Conservation (phyloP, 2,329 filamentous ascomycete genomes). For the Escovopsis sp. region DNA sequence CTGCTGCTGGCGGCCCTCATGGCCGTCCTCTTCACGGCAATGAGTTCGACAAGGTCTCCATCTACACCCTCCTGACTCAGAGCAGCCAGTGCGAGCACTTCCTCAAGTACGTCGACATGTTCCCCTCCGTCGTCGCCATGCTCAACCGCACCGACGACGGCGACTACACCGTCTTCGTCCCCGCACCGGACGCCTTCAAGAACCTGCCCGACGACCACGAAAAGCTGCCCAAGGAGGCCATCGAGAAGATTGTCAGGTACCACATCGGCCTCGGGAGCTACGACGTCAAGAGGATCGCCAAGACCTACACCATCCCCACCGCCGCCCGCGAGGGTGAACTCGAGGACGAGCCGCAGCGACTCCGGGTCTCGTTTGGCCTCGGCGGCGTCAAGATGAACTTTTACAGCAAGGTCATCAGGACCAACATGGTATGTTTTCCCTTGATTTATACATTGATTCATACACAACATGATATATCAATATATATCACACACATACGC, state of each 20-base stretch:
- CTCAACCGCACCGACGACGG: constrained; percentile 57
- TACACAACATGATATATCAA: too few relatives aligned
- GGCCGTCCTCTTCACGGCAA: neutral
- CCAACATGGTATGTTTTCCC: constrained; percentile 50
- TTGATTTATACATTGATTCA: too few relatives aligned
- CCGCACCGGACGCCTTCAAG: constrained; percentile 62
- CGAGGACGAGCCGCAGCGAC: constrained; percentile 53
- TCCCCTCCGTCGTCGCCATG: constrained; percentile 53
- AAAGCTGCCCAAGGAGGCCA: constrained; percentile 54
- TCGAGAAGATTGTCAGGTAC: constrained; percentile 59
- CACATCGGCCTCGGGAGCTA: constrained; percentile 58
- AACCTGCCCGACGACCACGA: constrained; percentile 34
- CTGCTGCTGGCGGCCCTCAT: too few relatives aligned
- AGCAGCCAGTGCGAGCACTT: constrained; percentile 68
- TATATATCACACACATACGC: neutral
- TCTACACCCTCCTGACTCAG: constrained; percentile 65
- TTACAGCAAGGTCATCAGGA: constrained; percentile 53
- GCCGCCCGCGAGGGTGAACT: constrained; percentile 43
- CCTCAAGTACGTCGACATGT: constrained; percentile 57
- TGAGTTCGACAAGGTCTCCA: constrained; percentile 29
- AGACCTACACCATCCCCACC: constrained; percentile 61
- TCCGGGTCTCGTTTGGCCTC: constrained; percentile 50
- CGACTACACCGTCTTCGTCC: constrained; percentile 73
- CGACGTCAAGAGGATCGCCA: constrained; percentile 49
- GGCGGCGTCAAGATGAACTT: constrained; percentile 61